Conservation (phyloP, 148 eudicot genomes). For the Camellia granthamiana region DNA sequence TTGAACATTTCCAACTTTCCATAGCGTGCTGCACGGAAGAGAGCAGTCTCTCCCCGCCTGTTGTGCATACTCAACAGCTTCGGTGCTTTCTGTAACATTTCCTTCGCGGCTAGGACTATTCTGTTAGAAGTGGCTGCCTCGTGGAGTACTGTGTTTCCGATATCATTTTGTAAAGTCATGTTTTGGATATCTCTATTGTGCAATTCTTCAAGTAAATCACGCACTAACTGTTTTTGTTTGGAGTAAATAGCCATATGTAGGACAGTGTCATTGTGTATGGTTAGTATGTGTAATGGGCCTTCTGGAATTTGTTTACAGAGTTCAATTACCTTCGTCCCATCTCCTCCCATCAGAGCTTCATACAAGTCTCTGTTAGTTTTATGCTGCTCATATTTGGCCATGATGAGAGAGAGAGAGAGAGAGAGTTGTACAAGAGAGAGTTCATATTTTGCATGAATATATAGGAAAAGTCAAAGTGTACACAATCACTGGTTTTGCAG, state of each 20-base stretch:
- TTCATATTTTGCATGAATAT: background rate
- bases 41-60: constrained; percentile 11
- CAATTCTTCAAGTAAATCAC: background rate
- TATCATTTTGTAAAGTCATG: background rate
- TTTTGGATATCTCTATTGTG: background rate
- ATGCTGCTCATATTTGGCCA: background rate
- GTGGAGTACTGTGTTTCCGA: constrained; percentile 20
- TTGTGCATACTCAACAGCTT: constrained; percentile 3
- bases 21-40: constrained; percentile 11
- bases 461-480: background rate
- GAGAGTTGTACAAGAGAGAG: background rate
- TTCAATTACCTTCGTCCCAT: background rate
- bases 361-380: background rate
- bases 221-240: background rate
- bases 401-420: background rate
- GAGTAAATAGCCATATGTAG: background rate
- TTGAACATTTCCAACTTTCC: background rate
- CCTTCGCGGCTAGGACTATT: constrained; percentile 4
- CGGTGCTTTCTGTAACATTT: constrained; percentile 4
- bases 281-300: no score
- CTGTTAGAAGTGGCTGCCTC: constrained; percentile 14
- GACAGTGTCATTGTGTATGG: no score
- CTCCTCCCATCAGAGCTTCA: background rate
- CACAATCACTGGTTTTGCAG: no score
- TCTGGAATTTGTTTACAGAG: background rate